Evolutionary conservation across 108 stramenopile genomes (phyloP).

Genomic region (Parietichytrium sp.): DNA sequence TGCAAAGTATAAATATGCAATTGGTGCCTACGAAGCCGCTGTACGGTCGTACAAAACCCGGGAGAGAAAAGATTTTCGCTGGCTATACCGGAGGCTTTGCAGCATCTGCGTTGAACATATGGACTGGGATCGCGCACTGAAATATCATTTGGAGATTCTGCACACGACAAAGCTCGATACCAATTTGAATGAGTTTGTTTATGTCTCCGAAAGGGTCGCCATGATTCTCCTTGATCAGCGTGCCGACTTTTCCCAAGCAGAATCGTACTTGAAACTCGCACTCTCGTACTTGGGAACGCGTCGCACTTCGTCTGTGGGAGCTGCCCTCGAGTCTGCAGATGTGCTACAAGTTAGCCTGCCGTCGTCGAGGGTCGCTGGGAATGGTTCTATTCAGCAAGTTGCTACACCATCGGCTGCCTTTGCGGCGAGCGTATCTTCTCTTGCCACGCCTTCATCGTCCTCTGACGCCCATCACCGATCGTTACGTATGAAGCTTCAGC

Average conservation of each 20-base stretch:
- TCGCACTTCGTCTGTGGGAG: constrained; percentile 18
- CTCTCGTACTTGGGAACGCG: constrained; percentile 28
- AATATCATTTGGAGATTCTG: constrained; percentile 17
- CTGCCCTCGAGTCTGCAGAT: too few species aligned
- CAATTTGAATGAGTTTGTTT: constrained; percentile 25
- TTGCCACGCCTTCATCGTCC: neutral
- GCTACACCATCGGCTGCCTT: too few species aligned
- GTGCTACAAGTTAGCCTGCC: too few species aligned
- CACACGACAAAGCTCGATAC: constrained; percentile 36
- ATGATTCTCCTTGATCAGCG: constrained; percentile 35
- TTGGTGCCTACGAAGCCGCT: constrained; percentile 8
- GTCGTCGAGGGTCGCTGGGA: too few species aligned
- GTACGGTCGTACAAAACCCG: constrained; percentile 12
- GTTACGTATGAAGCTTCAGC: constrained; percentile 28
- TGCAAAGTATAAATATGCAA: constrained; percentile 24
- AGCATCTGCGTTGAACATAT: constrained; percentile 24
- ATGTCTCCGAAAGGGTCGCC: constrained; percentile 15
- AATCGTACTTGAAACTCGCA: constrained; percentile 21
- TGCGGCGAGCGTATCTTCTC: neutral
- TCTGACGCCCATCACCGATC: constrained; percentile 28
- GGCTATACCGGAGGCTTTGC: constrained; percentile 24
- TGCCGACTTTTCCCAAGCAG: constrained; percentile 19
- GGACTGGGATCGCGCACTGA: constrained; percentile 35
- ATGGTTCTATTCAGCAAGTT: too few species aligned
- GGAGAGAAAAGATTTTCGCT: neutral